These are phyloP conservation scores for Gracilaria gracilis DNA, from an alignment of 23 red algal genomes.

Conservation along the genomic window DNA sequence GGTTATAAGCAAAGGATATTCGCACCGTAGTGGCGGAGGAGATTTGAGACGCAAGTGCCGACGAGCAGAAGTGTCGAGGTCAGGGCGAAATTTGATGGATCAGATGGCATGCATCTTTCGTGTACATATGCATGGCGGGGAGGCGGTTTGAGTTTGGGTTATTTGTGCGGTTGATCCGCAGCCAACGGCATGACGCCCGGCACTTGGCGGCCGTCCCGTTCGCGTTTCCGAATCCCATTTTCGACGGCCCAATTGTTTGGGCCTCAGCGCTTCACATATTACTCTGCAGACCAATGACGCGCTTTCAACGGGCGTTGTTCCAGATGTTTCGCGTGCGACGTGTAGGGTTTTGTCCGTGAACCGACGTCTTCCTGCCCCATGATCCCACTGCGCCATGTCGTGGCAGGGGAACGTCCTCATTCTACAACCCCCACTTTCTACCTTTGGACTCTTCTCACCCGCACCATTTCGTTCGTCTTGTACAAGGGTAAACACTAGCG, in stretches of 20 bases:
- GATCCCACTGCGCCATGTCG: neutral
- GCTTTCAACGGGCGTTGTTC: neutral
- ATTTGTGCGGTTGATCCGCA: neutral
- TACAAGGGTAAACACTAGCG: too few relatives aligned
- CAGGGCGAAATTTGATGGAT: neutral
- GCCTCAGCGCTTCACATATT: neutral
- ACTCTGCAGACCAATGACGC: neutral
- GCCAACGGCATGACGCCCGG: neutral
- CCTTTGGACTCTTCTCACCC: neutral
- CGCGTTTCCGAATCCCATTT: neutral
- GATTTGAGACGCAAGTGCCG: neutral
- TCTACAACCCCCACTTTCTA: neutral
- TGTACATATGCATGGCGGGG: slow-evolving; percentile 10
- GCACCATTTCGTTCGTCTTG: too few relatives aligned
- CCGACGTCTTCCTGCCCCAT: neutral
- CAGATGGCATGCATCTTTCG: slow-evolving; percentile 16
- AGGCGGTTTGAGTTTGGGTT: slow-evolving; percentile 3
- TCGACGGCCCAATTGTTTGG: slow-evolving; percentile 16
- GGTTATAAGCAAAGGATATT: neutral
- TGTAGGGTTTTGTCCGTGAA: slow-evolving; percentile 9
- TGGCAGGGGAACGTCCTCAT: neutral
- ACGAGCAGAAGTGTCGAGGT: neutral
- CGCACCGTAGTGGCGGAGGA: neutral
- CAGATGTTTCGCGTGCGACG: neutral
- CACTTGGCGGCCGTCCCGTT: neutral